phyloP scores from a whole-genome alignment of 2,329 filamentous ascomycete species.

The Pseudocercospora fijiensis region DNA sequence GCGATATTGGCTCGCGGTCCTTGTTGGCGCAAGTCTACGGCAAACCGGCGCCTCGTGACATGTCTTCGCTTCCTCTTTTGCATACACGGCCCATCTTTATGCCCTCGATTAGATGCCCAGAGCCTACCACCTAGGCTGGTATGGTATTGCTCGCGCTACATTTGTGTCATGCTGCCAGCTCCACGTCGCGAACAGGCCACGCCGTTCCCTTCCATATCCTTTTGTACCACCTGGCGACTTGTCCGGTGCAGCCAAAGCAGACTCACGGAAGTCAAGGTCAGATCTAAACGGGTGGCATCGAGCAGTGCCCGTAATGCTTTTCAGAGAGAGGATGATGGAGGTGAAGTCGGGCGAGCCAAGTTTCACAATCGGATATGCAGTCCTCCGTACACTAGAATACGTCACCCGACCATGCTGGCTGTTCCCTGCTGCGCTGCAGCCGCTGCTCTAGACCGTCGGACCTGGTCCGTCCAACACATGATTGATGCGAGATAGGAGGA shows the following conservation, averaged over 20 bases:
- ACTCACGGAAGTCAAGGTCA: not conserved
- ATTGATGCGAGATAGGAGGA: conserved; percentile 5
- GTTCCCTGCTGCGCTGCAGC: conserved; percentile 1
- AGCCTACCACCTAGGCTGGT: not conserved
- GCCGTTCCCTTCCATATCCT: not conserved
- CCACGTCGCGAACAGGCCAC: not conserved
- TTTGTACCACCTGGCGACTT: not conserved
- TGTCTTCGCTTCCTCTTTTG: too few species aligned
- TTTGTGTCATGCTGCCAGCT: not conserved
- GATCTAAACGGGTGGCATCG: not conserved
- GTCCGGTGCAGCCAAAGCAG: not conserved
- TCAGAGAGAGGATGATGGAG: not conserved
- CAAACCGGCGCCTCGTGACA: not conserved
- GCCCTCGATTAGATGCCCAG: not conserved
- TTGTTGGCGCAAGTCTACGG: not conserved
- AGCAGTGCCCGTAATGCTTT: not conserved
- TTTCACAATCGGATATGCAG: not conserved
- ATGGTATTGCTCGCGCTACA: not conserved
- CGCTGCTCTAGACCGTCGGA: too few species aligned
- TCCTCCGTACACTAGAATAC: not conserved
- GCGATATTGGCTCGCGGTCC: not conserved
- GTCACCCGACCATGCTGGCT: not conserved
- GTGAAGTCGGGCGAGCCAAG: not conserved
- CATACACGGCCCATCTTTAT: not conserved
- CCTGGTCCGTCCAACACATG: not conserved